These are phyloP conservation scores for Lactarius hengduanensis DNA, from an alignment of 768 basidiomycete genomes.

Conservation along the genomic window DNA sequence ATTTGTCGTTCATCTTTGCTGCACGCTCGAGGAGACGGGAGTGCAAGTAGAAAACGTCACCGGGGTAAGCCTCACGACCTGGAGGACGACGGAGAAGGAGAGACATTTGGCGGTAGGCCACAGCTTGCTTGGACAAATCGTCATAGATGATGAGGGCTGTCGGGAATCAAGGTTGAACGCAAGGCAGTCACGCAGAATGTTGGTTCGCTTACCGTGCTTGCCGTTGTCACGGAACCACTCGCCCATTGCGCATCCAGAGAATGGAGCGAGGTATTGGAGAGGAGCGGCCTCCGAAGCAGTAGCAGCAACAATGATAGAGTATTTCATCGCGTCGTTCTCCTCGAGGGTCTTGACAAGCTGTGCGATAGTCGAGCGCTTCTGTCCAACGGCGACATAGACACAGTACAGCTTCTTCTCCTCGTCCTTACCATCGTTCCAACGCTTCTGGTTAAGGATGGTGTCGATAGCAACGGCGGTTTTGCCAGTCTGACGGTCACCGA, in stretches of 20 bases:
- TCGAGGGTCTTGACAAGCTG: slow-evolving; percentile 99
- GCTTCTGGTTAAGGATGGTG: slow-evolving; percentile 99
- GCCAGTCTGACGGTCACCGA: slow-evolving; percentile 99
- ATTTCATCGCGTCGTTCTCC: slow-evolving; percentile 99
- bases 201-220: slow-evolving; percentile 81
- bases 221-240: slow-evolving; percentile 99
- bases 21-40: slow-evolving; percentile 99
- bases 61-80: slow-evolving; percentile 99
- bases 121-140: slow-evolving; percentile 99
- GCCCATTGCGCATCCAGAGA: slow-evolving; percentile 99
- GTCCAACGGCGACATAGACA: slow-evolving; percentile 98
- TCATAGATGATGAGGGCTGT: slow-evolving; percentile 97
- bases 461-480: slow-evolving; percentile 99
- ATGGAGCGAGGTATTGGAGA: slow-evolving; percentile 98
- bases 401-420: slow-evolving; percentile 99
- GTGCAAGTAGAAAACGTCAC: slow-evolving; percentile 99
- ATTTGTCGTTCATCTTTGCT: slow-evolving; percentile 99
- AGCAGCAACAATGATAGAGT: slow-evolving; percentile 98
- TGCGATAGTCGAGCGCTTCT: slow-evolving; percentile 99
- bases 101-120: slow-evolving; percentile 99
- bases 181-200: neutral
- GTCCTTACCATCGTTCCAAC: slow-evolving; percentile 98
- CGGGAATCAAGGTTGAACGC: neutral
- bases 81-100: slow-evolving; percentile 99
- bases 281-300: slow-evolving; percentile 99